Base-by-base conservation (phyloP, 495 filamentous ascomycete species). In the Podospora conica region DNA sequence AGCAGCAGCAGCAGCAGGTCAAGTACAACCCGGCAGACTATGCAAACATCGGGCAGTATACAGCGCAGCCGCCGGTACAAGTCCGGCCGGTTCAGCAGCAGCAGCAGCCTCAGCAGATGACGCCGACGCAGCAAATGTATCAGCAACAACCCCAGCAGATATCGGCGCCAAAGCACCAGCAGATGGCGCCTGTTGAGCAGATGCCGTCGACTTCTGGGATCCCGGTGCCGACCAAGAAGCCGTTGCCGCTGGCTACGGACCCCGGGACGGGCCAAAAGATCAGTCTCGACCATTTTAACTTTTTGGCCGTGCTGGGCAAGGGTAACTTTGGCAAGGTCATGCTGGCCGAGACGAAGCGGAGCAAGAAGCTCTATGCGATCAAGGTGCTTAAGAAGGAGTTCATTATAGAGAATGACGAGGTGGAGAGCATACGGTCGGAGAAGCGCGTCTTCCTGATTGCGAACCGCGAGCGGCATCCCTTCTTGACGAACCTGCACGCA, bases 271-370 rank as follows among this genome's bases (percentile, higher is more conserved):
- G 90, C 56, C 78, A 86, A 66, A 82, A 95, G 63, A 97, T 99
- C 72, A 95, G 95, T 29, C 82, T 99, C 57, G 95, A 98, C 76
- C 93, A 98, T 76, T 99, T 99, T 83, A 99, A 99, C 74, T 99
- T 99, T 85, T 85, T 99, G 68, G 95, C 95, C 65, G 95, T 99
- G 69, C 88, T 99, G 69, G 95, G 95, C 68, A 99, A 99, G 77
- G 95, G 95, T 79, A 99, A 99, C 76, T 99, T 99, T 74, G 95
- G 95, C 77, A 99, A 99, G 81, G 95, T 99, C 80, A 99, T 99
- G 95, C 79, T 99, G 70, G 95, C 95, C 9, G 95, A 99, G 79
- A 97, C 95, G 5, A 99, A 99, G 81, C 85, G 87, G 55, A 84
- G 88, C 23, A 91, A 93, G 75, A 90, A 95, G 75, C 82, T 99